Percentiles rank a stretch among this genome's conserved stretches.
Evolutionary conservation across 2,329 filamentous ascomycete genomes (phyloP).

Genomic region (Fusarium hainanense): DNA sequence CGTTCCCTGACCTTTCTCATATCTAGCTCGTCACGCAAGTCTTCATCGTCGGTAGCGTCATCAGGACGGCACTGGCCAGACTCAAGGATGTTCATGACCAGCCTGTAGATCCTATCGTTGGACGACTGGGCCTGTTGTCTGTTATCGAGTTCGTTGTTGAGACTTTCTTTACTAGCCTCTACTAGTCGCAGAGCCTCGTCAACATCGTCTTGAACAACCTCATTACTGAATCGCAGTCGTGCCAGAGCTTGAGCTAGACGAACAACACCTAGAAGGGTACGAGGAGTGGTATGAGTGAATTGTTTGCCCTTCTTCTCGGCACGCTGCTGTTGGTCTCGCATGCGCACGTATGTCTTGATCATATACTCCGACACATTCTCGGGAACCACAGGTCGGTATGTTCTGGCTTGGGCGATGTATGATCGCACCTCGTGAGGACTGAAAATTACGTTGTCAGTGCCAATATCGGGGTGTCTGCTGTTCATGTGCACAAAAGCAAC

Average conservation of each 20-base stretch:
- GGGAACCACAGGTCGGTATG: slow-evolving; percentile 87
- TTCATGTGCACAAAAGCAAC: slow-evolving; percentile 98
- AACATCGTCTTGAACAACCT: slow-evolving; percentile 90
- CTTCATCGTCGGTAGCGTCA: slow-evolving; percentile 66
- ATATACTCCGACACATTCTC: slow-evolving; percentile 93
- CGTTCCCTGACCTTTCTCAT: slow-evolving; percentile 89
- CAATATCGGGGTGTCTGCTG: slow-evolving; percentile 86
- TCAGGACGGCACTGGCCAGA: slow-evolving; percentile 86
- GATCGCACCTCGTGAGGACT: slow-evolving; percentile 92
- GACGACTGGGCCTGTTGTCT: slow-evolving; percentile 78
- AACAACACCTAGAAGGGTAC: slow-evolving; percentile 91
- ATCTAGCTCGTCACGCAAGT: slow-evolving; percentile 75
- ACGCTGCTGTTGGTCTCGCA: slow-evolving; percentile 90
- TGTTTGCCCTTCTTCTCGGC: slow-evolving; percentile 92
- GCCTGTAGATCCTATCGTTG: slow-evolving; percentile 91
- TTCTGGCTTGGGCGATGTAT: slow-evolving; percentile 92
- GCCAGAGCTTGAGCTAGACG: slow-evolving; percentile 95
- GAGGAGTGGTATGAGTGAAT: slow-evolving; percentile 92
- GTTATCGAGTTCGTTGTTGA: slow-evolving; percentile 76
- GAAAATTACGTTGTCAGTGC: slow-evolving; percentile 75
- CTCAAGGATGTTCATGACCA: slow-evolving; percentile 89
- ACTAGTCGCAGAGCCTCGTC: slow-evolving; percentile 92
- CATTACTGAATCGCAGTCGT: slow-evolving; percentile 85
- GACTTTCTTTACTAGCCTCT: slow-evolving; percentile 91
- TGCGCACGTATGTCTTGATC: slow-evolving; percentile 93